Evolutionary conservation across 1,284 basidiomycete species (phyloP), one percentile per base, ranked within the genome.

Genomic region (Puccinia novopanici): DNA sequence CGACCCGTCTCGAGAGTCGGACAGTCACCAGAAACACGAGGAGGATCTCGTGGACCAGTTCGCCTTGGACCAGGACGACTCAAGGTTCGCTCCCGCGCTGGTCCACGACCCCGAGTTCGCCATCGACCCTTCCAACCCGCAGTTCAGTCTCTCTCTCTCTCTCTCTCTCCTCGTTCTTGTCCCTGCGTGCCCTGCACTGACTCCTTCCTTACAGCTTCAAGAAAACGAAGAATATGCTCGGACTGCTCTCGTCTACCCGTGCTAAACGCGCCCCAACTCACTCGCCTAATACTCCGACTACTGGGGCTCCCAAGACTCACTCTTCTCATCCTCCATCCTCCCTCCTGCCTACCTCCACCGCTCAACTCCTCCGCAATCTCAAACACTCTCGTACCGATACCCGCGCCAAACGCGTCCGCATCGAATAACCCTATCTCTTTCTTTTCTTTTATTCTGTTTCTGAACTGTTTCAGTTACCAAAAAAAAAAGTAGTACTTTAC

Each of bases 61-160:
- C 87, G 87, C 88, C 71, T 91, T 99, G 83, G 89, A 99, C 85
- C 90, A 94, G 80, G 89, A 90, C 83, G 97, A 99, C 84, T 89
- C 92, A 5, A 91, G 97, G 40, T 99, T 99, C 89, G 90, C 90
- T 83, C 91, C 90, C 13, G 85, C 98, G 68, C 92, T 95, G 85
- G 15, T 45, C 9, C 93, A 98, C 83, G 93, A 99, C 84, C 91
- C 94, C 84, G 89, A 91, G 63, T 99, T 93, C 84, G 95, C 96
- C 0, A 94, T 99, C 83, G 97, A 99, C 86, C 96, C 97, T 27
- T 93, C 91, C 70, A 93, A 98, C 87, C 94, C 96, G 24, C 76
- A 78, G 76, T 78, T 34, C 52, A 65, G 42, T 70, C 19, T 22
- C 22, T n/a, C n/a, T n/a, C n/a, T n/a, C n/a, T n/a, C n/a, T n/a